A percentile compares a stretch with the other conserved stretches of the same genome.
Evolutionary conservation across 352 stramenopile species (phyloP).

Genomic region (Phytophthora niederhauseri): DNA sequence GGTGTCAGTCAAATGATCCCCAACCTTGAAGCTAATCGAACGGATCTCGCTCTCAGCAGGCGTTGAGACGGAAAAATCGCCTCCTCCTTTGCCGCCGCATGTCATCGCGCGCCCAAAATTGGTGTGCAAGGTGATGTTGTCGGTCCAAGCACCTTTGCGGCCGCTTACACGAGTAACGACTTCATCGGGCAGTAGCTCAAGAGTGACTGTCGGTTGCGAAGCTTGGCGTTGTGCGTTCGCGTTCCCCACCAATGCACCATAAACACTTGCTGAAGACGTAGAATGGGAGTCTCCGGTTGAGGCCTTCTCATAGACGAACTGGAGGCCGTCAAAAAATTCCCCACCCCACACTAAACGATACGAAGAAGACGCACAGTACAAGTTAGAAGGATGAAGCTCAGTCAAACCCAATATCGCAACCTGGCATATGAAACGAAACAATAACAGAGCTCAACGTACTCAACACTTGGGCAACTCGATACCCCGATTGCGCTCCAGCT

Average conservation of each 20-base stretch:
- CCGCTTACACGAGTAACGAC: conserved; percentile 54
- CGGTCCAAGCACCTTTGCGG: conserved; percentile 79
- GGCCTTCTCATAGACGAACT: conserved; percentile 59
- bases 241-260: conserved; percentile 61
- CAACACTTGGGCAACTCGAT: conserved; percentile 53
- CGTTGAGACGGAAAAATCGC: conserved; percentile 50
- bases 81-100: conserved; percentile 67
- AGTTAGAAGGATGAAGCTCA: conserved; percentile 5
- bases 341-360: conserved; percentile 68
- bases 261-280: conserved; percentile 7
- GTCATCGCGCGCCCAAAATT: conserved; percentile 65
- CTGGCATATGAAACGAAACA: not conserved
- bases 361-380: conserved; percentile 7
- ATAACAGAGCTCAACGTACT: conserved; percentile 43
- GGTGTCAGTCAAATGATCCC: conserved; percentile 71
- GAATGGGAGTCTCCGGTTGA: not conserved
- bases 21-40: conserved; percentile 58
- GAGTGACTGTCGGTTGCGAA: conserved; percentile 37
- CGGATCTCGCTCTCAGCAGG: conserved; percentile 55
- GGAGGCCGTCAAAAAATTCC: conserved; percentile 72
- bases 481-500: conserved; percentile 50
- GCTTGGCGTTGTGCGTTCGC: conserved; percentile 32
- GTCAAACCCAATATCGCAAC: not conserved
- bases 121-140: conserved; percentile 63
- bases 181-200: conserved; percentile 59